Percentiles rank a stretch among this genome's conserved stretches.
Conservation (phyloP, 1,139 yeast species). For the Suhomyces chickasaworum region DNA sequence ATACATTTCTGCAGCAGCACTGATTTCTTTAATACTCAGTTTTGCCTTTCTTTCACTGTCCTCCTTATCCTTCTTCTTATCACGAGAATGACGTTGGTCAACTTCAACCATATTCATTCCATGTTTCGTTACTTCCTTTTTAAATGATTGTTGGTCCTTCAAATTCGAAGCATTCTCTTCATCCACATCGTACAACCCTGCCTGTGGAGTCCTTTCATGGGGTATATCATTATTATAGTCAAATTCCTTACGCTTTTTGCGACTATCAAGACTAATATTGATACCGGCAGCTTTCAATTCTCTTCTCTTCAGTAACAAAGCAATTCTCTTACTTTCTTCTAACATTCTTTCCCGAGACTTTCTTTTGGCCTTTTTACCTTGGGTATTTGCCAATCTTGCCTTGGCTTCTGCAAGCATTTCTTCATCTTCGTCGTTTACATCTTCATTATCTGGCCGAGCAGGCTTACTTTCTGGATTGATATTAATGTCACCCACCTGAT, state of each 20-base stretch:
- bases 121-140: conserved; percentile 43
- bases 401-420: conserved; percentile 95
- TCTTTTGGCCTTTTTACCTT: conserved; percentile 92
- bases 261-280: conserved; percentile 52
- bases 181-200: conserved; percentile 68
- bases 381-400: conserved; percentile 88
- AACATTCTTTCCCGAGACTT: conserved; percentile 82
- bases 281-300: conserved; percentile 88
- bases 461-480: conserved; percentile 79
- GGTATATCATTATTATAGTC: conserved; percentile 86
- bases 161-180: conserved; percentile 54
- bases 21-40: conserved; percentile 19
- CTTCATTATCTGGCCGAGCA: conserved; percentile 78
- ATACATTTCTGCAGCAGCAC: conserved; percentile 39
- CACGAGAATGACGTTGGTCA: conserved; percentile 37
- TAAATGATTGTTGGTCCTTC: conserved; percentile 44
- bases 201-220: conserved; percentile 70
- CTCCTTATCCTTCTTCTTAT: conserved; percentile 29
- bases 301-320: conserved; percentile 77
- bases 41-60: conserved; percentile 23
- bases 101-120: conserved; percentile 51
- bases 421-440: conserved; percentile 81
- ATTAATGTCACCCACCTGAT: conserved; percentile 58
- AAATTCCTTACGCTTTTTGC: conserved; percentile 58
- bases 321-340: conserved; percentile 72